A percentile compares a stretch with the other conserved stretches of the same genome.
Conservation (phyloP, 2,329 filamentous ascomycete species). For the Cadophora sp. region DNA sequence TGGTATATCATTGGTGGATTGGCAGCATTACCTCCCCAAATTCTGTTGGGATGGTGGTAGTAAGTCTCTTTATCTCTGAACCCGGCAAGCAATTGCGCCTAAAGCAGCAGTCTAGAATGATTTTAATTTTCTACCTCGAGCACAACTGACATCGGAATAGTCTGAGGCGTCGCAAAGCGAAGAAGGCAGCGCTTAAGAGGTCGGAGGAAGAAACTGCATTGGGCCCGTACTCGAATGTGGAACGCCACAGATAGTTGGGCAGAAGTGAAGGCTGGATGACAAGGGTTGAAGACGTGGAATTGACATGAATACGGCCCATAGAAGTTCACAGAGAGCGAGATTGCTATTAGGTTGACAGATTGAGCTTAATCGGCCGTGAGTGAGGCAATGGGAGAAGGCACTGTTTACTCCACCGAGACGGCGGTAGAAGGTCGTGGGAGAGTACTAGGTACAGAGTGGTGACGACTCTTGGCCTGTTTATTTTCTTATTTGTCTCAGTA, state of each 20-base stretch:
- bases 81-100: too few relatives aligned
- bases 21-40: slow-evolving; percentile 1
- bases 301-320: too few relatives aligned
- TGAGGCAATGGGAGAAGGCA: too few relatives aligned
- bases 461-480: background rate
- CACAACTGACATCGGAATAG: background rate
- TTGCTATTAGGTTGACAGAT: too few relatives aligned
- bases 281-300: background rate
- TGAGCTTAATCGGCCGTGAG: too few relatives aligned
- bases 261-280: background rate
- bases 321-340: background rate
- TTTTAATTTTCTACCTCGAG: too few relatives aligned
- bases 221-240: slow-evolving; percentile 6
- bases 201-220: background rate
- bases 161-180: slow-evolving; percentile 13
- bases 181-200: slow-evolving; percentile 12
- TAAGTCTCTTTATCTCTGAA: background rate
- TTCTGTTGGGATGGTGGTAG: slow-evolving; percentile 8
- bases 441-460: background rate
- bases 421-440: background rate
- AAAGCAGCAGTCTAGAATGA: too few relatives aligned
- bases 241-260: background rate
- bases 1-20: slow-evolving; percentile 11
- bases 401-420: too few relatives aligned
- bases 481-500: background rate